Conservation (phyloP, 2,329 filamentous ascomycete species). For the Penicillium vulpinum region DNA sequence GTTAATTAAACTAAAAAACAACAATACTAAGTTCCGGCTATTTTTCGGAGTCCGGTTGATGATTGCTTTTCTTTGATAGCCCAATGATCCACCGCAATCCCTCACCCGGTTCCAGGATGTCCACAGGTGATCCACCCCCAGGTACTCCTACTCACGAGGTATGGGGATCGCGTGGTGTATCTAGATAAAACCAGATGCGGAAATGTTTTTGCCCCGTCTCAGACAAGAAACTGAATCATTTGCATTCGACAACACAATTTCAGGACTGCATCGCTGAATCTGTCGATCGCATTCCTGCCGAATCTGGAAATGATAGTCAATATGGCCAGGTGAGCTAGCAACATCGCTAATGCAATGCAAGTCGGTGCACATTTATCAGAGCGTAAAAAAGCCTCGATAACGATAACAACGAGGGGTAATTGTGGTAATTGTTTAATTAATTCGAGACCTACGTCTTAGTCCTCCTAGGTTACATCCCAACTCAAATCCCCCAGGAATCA, state of each 20-base stretch:
- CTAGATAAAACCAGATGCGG: slow-evolving; percentile 8
- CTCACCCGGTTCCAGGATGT: slow-evolving; percentile 1
- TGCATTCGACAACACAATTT: background rate
- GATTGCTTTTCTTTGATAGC: background rate
- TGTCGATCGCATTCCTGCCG: slow-evolving; percentile 1
- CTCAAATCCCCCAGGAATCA: background rate
- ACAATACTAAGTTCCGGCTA: slow-evolving; percentile 15
- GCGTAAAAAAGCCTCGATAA: background rate
- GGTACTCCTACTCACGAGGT: background rate
- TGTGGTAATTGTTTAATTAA: background rate
- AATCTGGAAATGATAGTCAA: background rate
- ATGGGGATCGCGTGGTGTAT: slow-evolving; percentile 8
- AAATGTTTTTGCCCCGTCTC: background rate
- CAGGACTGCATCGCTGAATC: background rate
- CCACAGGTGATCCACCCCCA: too few species aligned
- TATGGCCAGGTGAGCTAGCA: background rate
- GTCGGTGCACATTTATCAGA: background rate
- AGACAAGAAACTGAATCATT: background rate
- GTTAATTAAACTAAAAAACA: background rate
- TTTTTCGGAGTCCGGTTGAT: slow-evolving; percentile 8
- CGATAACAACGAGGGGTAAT: background rate
- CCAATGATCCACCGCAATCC: background rate
- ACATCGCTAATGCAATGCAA: slow-evolving; percentile 8
- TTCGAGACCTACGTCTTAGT: background rate
- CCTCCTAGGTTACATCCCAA: slow-evolving; percentile 4